Evolutionary conservation across 495 filamentous ascomycete species (phyloP).

Genomic region (Penicillium ucsense): DNA sequence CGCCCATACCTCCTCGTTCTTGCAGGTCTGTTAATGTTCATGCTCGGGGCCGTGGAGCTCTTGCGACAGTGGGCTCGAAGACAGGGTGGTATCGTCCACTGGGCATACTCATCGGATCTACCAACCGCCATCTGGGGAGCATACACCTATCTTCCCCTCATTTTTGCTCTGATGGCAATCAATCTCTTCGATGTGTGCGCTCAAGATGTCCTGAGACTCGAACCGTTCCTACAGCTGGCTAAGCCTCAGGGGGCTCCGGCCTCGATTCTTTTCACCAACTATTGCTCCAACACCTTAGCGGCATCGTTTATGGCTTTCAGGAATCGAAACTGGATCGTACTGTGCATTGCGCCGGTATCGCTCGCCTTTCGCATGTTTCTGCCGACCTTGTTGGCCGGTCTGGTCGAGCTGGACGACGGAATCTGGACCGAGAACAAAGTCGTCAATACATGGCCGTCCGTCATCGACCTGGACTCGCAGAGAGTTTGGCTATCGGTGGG

Average conservation of each 20-base stretch:
- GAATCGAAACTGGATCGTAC: slow-evolving; percentile 17
- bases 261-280: slow-evolving; percentile 18
- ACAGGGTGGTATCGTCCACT: slow-evolving; percentile 10
- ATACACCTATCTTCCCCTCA: slow-evolving; percentile 15
- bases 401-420: slow-evolving; percentile 4
- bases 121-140: slow-evolving; percentile 1
- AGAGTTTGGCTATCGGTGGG: slow-evolving; percentile 3
- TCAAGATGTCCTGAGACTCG: slow-evolving; percentile 16
- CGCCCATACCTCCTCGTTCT: slow-evolving; percentile 8
- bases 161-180: slow-evolving; percentile 9
- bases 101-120: slow-evolving; percentile 5
- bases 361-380: slow-evolving; percentile 10
- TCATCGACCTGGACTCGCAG: slow-evolving; percentile 12
- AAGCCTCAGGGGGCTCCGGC: slow-evolving; percentile 9
- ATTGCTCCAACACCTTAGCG: slow-evolving; percentile 11
- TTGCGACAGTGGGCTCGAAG: slow-evolving; percentile 11
- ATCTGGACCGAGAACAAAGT: background rate
- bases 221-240: slow-evolving; percentile 20
- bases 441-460: slow-evolving; percentile 15
- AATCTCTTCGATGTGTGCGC: slow-evolving; percentile 13
- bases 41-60: slow-evolving; percentile 4
- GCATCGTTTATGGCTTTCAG: slow-evolving; percentile 12
- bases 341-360: slow-evolving; percentile 10
- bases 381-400: slow-evolving; percentile 13
- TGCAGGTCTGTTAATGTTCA: slow-evolving; percentile 8